Evolutionary conservation across 2,329 filamentous ascomycete genomes (phyloP).

Genomic region (Xenoacremonium recifei): DNA sequence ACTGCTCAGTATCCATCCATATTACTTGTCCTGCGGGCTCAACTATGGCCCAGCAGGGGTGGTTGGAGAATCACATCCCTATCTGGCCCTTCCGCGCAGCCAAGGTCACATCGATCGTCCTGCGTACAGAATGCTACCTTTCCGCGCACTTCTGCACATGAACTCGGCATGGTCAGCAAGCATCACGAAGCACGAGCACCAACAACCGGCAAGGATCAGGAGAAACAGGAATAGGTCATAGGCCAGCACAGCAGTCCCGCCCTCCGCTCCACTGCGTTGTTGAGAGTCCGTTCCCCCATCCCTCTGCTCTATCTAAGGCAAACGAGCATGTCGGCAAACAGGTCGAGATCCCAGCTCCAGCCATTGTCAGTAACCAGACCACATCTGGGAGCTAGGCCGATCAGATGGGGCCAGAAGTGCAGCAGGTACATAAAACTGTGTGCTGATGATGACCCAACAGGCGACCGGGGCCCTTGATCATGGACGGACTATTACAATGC

Average conservation of each 20-base stretch:
- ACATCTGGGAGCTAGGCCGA: not conserved
- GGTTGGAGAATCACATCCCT: too few relatives aligned
- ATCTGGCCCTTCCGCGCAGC: too few relatives aligned
- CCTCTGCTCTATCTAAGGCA: too few relatives aligned
- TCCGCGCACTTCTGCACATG: not conserved
- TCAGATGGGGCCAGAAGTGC: conserved; percentile 1
- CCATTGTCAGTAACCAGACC: not conserved
- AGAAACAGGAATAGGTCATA: not conserved
- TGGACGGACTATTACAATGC: too few relatives aligned
- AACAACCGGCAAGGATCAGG: not conserved
- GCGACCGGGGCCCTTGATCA: not conserved
- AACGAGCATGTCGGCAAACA: too few relatives aligned
- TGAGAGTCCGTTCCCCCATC: too few relatives aligned
- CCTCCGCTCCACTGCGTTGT: not conserved
- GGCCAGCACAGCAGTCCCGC: not conserved
- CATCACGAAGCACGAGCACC: not conserved
- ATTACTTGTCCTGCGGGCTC: too few relatives aligned
- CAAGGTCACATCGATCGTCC: too few relatives aligned
- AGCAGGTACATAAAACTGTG: not conserved
- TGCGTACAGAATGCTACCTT: not conserved
- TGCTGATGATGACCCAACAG: conserved; percentile 1
- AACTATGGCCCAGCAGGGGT: too few relatives aligned
- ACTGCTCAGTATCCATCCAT: too few relatives aligned
- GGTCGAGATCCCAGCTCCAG: not conserved
- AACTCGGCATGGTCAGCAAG: not conserved